phyloP scores from a whole-genome alignment of 805 yeast genomes.

The Teunomyces tritomae region DNA sequence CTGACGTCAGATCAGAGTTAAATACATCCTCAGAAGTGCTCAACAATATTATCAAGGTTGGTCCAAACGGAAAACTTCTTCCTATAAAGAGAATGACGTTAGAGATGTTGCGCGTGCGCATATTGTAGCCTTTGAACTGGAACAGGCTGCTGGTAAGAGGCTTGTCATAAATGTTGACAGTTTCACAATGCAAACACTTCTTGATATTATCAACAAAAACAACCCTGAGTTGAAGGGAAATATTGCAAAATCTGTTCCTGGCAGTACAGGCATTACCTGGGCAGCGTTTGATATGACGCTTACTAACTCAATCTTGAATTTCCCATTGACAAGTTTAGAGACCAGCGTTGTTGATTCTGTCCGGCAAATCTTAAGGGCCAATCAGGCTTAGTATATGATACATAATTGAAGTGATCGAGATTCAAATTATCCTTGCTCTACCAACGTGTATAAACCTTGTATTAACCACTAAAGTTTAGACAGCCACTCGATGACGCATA shows the following conservation, averaged over 20 bases:
- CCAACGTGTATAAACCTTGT: too few relatives aligned
- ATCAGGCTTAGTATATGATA: background rate
- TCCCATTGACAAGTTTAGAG: constrained; percentile 37
- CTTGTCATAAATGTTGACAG: constrained; percentile 20
- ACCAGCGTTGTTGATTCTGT: constrained; percentile 42
- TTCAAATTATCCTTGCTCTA: too few relatives aligned
- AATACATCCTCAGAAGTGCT: constrained; percentile 22
- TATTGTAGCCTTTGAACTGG: constrained; percentile 11
- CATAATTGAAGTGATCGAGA: too few relatives aligned
- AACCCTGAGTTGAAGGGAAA: constrained; percentile 45
- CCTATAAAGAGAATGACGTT: constrained; percentile 14
- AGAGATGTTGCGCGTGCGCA: constrained; percentile 16
- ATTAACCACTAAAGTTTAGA: too few relatives aligned
- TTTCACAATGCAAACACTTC: constrained; percentile 25
- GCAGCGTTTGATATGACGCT: constrained; percentile 32
- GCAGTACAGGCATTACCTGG: constrained; percentile 7
- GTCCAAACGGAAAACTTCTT: constrained; percentile 12
- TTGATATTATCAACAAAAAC: constrained; percentile 33
- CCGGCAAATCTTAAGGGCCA: constrained; percentile 29
- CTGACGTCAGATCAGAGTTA: constrained; percentile 24
- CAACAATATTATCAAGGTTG: constrained; percentile 13
- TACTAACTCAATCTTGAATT: constrained; percentile 37
- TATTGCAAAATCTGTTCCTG: constrained; percentile 45
- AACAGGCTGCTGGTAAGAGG: constrained; percentile 21
- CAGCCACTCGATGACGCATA: too few relatives aligned